Percentiles rank a stretch among this genome's conserved stretches.
Evolutionary conservation across 192 early-diverging fungal species (phyloP).

Genomic region (Backusella macrospora): DNA sequence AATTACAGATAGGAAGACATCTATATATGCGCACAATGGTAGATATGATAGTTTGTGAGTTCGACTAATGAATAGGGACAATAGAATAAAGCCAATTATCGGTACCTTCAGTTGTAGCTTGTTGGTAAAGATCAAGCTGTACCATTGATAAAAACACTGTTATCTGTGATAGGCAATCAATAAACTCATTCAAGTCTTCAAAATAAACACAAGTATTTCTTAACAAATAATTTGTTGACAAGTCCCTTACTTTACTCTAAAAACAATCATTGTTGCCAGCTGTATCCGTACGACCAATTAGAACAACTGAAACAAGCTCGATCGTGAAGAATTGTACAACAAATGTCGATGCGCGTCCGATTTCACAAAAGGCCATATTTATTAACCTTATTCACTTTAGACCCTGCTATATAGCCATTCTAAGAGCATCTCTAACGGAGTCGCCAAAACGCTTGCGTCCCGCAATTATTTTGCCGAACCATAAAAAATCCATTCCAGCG

Average conservation of each 20-base stretch:
- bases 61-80: not conserved
- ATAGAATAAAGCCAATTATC: not conserved
- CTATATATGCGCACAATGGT: too few relatives aligned
- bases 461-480: too few relatives aligned
- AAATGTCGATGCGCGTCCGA: slow-evolving; percentile 16
- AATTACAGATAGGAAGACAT: too few relatives aligned
- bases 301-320: not conserved
- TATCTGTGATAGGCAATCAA: not conserved
- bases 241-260: slow-evolving; percentile 9
- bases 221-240: slow-evolving; percentile 8
- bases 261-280: slow-evolving; percentile 7
- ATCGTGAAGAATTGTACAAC: slow-evolving; percentile 5
- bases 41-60: too few relatives aligned
- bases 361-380: slow-evolving; percentile 16
- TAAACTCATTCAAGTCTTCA: not conserved
- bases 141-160: not conserved
- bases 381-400: not conserved
- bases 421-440: too few relatives aligned
- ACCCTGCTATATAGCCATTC: slow-evolving; percentile 1
- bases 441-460: too few relatives aligned
- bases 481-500: too few relatives aligned
- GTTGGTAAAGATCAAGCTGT: slow-evolving; percentile 13
- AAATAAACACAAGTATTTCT: not conserved
- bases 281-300: slow-evolving; percentile 11
- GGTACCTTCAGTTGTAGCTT: slow-evolving; percentile 1